Evolutionary conservation across 1,284 basidiomycete genomes (phyloP).

Genomic region (Cryptococcus depauperatus): DNA sequence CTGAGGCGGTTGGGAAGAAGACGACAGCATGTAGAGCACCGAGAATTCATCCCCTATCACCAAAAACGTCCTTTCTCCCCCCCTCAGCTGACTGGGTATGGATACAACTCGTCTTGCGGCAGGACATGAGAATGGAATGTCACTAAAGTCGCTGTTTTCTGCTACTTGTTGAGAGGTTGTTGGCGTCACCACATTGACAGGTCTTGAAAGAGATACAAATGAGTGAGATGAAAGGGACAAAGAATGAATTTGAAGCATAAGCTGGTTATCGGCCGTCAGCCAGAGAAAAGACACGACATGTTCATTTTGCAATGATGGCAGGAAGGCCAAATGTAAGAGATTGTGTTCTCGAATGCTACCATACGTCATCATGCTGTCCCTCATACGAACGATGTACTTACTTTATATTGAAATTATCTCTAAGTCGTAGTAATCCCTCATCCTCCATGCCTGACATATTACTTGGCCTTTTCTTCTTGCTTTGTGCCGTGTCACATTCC

Average conservation of each 20-base stretch:
- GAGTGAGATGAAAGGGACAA: conserved; percentile 55
- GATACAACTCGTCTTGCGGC: conserved; percentile 33
- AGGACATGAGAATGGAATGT: conserved; percentile 41
- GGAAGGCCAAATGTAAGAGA: conserved; percentile 61
- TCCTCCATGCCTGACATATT: conserved; percentile 9
- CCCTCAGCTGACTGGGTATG: conserved; percentile 8
- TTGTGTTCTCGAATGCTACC: conserved; percentile 65
- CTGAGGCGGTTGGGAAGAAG: conserved; percentile 8
- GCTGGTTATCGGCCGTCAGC: conserved; percentile 37
- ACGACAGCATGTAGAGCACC: conserved; percentile 26
- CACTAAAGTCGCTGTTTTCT: conserved; percentile 27
- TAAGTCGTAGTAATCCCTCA: conserved; percentile 26
- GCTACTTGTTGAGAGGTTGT: conserved; percentile 34
- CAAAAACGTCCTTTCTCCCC: conserved; percentile 15
- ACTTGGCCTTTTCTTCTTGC: conserved; percentile 21
- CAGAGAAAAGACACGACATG: conserved; percentile 58
- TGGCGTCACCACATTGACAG: conserved; percentile 52
- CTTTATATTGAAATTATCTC: conserved; percentile 42
- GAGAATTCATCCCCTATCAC: conserved; percentile 42
- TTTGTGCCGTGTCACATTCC: conserved; percentile 33
- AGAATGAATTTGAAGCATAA: conserved; percentile 57
- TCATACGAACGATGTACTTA: conserved; percentile 16
- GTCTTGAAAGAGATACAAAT: conserved; percentile 25
- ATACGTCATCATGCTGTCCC: neutral
- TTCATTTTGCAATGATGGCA: conserved; percentile 48